phyloP scores from a whole-genome alignment of 306 rosid genomes.

The Acacia crassicarpa region DNA sequence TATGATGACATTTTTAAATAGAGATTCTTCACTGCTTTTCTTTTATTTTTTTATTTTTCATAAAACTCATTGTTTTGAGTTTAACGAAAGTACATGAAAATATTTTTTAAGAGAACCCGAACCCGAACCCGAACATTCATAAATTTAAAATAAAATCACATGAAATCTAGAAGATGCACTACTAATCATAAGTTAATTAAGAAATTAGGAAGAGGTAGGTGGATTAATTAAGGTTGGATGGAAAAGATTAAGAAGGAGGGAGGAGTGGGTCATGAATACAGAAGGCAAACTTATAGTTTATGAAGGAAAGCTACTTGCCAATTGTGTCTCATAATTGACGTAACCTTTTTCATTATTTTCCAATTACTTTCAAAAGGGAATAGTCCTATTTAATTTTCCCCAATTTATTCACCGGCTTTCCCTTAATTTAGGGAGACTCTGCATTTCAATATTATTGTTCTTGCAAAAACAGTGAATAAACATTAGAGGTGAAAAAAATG shows the following conservation, averaged over 20 bases:
- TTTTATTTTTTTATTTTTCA: no score
- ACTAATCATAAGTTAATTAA: not conserved
- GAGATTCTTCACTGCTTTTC: not conserved
- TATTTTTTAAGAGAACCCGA: no score
- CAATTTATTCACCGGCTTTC: not conserved
- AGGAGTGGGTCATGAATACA: not conserved
- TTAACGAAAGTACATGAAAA: no score
- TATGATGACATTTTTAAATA: no score
- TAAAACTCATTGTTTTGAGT: no score
- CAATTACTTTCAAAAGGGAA: not conserved
- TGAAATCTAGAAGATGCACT: no score
- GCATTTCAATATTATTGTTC: not conserved
- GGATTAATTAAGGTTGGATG: not conserved
- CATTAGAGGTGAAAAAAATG: no score
- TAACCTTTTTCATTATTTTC: not conserved
- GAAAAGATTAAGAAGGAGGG: not conserved
- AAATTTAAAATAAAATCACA: no score
- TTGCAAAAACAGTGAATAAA: not conserved
- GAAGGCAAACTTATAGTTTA: not conserved
- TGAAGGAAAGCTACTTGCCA: not conserved
- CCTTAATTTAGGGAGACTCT: not conserved
- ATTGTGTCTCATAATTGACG: not conserved
- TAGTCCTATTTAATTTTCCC: not conserved
- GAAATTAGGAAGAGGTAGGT: not conserved
- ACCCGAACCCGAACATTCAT: no score